Evolutionary conservation across 2,329 filamentous ascomycete species (phyloP).

Genomic region (Stemphylium vesicarium): DNA sequence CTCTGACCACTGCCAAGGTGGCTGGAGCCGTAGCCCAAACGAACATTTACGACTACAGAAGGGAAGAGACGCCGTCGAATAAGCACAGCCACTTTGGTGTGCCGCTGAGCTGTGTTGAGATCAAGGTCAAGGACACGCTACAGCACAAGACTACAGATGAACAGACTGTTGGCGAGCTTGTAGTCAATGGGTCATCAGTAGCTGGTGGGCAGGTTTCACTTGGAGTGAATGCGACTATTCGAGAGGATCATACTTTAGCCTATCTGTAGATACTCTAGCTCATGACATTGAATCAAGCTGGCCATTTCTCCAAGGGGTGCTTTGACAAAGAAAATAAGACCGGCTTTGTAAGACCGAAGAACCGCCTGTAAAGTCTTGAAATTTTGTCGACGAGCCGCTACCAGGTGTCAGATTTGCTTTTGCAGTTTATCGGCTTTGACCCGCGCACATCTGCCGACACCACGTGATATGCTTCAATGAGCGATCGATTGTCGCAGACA

Average conservation of each 20-base stretch:
- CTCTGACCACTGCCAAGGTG: slow-evolving; percentile 80
- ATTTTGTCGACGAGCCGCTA: no score
- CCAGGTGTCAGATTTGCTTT: no score
- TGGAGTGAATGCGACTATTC: slow-evolving; percentile 68
- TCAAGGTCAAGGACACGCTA: slow-evolving; percentile 71
- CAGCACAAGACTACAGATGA: slow-evolving; percentile 69
- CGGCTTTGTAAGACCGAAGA: no score
- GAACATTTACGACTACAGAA: slow-evolving; percentile 83
- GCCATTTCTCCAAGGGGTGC: background rate
- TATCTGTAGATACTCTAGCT: slow-evolving; percentile 43
- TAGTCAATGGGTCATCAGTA: slow-evolving; percentile 76
- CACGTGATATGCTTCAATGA: no score
- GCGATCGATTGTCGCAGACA: no score
- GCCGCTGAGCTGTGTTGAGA: slow-evolving; percentile 79
- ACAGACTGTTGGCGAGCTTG: slow-evolving; percentile 61
- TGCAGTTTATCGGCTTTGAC: no score
- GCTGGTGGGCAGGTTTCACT: slow-evolving; percentile 69
- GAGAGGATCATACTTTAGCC: slow-evolving; percentile 75
- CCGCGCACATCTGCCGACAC: no score
- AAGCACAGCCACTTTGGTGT: slow-evolving; percentile 76
- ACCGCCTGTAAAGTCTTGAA: no score
- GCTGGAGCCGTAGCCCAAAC: slow-evolving; percentile 90
- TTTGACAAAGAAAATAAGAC: background rate
- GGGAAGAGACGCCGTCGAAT: slow-evolving; percentile 50
- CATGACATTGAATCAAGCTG: no score